These are phyloP conservation scores for Ophiostoma angusticollis DNA, from an alignment of 2,329 filamentous ascomycete species.

Conservation along the genomic window DNA sequence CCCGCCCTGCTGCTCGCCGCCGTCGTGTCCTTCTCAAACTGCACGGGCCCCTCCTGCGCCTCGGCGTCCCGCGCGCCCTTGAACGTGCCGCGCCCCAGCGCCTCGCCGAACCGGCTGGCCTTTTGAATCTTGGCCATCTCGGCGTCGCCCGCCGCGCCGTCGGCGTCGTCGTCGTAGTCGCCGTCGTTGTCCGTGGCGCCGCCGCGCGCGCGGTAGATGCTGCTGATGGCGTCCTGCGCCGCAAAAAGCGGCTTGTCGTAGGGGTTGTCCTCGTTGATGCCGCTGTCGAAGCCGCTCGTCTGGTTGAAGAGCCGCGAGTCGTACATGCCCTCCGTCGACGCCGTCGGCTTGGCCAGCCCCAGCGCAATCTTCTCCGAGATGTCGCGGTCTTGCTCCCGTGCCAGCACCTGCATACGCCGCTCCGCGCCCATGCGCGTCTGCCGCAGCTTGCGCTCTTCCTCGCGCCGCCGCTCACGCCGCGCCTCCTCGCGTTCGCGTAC, in stretches of 20 bases:
- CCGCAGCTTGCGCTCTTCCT: constrained; percentile 78
- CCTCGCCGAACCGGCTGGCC: constrained; percentile 70
- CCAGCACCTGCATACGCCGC: constrained; percentile 81
- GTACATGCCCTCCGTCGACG: constrained; percentile 89
- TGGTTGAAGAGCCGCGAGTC: constrained; percentile 94
- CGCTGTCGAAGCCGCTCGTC: constrained; percentile 75
- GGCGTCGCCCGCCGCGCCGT: constrained; percentile 63
- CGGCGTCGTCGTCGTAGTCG: constrained; percentile 65
- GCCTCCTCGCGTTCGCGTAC: constrained; percentile 64
- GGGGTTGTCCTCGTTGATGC: constrained; percentile 93
- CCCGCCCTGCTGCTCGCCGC: background rate
- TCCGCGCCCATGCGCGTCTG: constrained; percentile 95
- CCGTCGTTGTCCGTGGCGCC: constrained; percentile 64
- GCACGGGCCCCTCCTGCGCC: constrained; percentile 79
- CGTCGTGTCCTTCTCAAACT: constrained; percentile 73
- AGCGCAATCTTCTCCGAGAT: constrained; percentile 95
- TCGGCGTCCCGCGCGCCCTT: constrained; percentile 76
- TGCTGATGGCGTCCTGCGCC: constrained; percentile 85
- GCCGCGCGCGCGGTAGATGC: constrained; percentile 76
- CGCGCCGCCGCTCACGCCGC: constrained; percentile 63
- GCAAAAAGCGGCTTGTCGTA: constrained; percentile 97
- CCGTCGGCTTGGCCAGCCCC: constrained; percentile 86
- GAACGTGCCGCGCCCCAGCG: constrained; percentile 80
- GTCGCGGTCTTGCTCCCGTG: constrained; percentile 88
- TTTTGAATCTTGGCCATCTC: constrained; percentile 85